These are phyloP conservation scores for Jamesozyma jinghongensis DNA, from an alignment of 805 yeast genomes.

Conservation along the genomic window DNA sequence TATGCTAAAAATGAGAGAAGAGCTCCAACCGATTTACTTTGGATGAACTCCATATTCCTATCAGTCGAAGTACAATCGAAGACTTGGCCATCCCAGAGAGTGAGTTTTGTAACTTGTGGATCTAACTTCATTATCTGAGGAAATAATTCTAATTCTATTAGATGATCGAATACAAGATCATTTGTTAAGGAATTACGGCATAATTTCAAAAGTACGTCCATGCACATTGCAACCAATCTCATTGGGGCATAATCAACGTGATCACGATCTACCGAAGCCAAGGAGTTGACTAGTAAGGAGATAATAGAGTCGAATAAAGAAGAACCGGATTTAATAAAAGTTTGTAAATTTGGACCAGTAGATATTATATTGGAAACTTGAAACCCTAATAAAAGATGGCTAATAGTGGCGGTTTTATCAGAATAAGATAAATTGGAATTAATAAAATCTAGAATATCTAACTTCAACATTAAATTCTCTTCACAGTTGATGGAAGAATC, in stretches of 20 bases:
- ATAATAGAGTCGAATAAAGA: constrained; percentile 52
- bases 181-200: constrained; percentile 51
- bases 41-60: constrained; percentile 27
- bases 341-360: constrained; percentile 38
- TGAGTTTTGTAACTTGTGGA: constrained; percentile 44
- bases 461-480: constrained; percentile 40
- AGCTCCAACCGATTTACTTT: constrained; percentile 38
- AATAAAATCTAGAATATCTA: constrained; percentile 52
- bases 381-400: constrained; percentile 77
- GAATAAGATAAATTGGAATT: constrained; percentile 37
- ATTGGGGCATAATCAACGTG: constrained; percentile 46
- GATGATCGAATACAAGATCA: constrained; percentile 37
- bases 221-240: constrained; percentile 45
- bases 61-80: constrained; percentile 33
- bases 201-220: constrained; percentile 56
- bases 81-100: constrained; percentile 45
- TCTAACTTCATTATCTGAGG: constrained; percentile 42
- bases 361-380: constrained; percentile 42
- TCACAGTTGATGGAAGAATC: constrained; percentile 37
- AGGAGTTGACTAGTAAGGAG: constrained; percentile 38
- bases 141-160: constrained; percentile 47
- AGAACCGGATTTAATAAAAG: constrained; percentile 44
- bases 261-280: constrained; percentile 34
- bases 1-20: constrained; percentile 52
- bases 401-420: constrained; percentile 40